Percentiles rank a stretch among this genome's conserved stretches.
phyloP scores from a whole-genome alignment of 2,329 filamentous ascomycete genomes.

The Fusarium mangiferae region DNA sequence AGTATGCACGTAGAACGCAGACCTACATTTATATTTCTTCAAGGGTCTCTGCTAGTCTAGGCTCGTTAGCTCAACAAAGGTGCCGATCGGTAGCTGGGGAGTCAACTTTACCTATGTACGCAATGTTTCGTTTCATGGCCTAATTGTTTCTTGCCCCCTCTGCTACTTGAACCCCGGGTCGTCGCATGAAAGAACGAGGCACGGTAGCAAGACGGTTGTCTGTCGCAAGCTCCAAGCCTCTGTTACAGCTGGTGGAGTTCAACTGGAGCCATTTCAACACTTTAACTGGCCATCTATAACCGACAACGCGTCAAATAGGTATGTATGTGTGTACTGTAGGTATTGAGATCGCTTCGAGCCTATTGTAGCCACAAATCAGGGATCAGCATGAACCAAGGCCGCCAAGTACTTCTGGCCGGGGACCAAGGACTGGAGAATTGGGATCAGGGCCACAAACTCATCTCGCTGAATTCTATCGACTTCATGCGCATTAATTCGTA shows the following conservation, averaged over 20 bases:
- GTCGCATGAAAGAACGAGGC: slow-evolving; percentile 6
- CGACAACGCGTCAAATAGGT: not conserved
- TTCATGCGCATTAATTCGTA: slow-evolving; percentile 39
- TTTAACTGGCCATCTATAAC: not conserved
- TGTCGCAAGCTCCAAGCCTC: slow-evolving; percentile 3
- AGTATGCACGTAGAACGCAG: slow-evolving; percentile 12
- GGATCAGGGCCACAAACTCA: slow-evolving; percentile 12
- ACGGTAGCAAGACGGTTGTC: not conserved
- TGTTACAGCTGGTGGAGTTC: not conserved
- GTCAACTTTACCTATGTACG: slow-evolving; percentile 19
- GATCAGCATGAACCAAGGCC: slow-evolving; percentile 10
- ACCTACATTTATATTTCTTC: slow-evolving; percentile 6
- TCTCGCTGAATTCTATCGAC: slow-evolving; percentile 30
- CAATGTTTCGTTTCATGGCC: slow-evolving; percentile 45
- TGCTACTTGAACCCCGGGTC: slow-evolving; percentile 10
- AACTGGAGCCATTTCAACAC: not conserved
- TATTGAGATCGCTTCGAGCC: not conserved
- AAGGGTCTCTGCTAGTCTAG: slow-evolving; percentile 24
- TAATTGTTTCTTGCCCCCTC: slow-evolving; percentile 39
- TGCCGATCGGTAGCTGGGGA: slow-evolving; percentile 36
- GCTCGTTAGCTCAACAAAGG: slow-evolving; percentile 32
- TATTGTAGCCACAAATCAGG: not conserved
- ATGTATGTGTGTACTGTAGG: not conserved
- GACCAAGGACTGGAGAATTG: slow-evolving; percentile 29
- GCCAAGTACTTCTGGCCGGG: slow-evolving; percentile 1